Evolutionary conservation across 2,329 filamentous ascomycete genomes (phyloP), one percentile per base, ranked within the genome.

Genomic region (Fusarium aywerte): DNA sequence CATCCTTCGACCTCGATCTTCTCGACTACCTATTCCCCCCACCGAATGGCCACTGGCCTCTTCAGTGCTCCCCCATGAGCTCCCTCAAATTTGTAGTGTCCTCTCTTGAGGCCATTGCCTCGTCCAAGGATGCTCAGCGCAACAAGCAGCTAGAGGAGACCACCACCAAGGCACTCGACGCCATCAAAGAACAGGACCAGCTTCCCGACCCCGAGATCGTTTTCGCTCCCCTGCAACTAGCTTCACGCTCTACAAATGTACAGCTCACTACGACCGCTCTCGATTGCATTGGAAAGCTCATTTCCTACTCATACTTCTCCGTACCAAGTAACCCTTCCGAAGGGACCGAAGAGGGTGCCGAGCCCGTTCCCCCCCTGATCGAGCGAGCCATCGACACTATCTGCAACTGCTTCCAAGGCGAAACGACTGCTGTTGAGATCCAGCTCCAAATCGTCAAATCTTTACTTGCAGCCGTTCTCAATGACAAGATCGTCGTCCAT

Each of bases 381-480:
- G 96, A 99, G 80, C 88, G 95, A 68, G 96, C 96, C 60, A 99
- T 99, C 75, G 96, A 99, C 80, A 97, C 96, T 33, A 99, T 99
- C 83, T 99, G 96, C 84, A 95, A 98, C 76, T 99, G 96, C 78
- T 99, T 99, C 77, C 94, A 98, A 76, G 95, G 96, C 76, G 96
- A 99, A 81, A 92, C 92, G 2, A 99, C 96, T 0, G 90, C 93
- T 5, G 87, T 91, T 51, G 95, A 97, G 78, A 91, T 98, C 45
- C 96, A 99, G 79, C 87, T 98, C 73, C 96, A 99, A 80, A 99
- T 99, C 72, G 93, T 99, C 77, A 98, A 99, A 81, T 98, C 96
- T 3, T 84, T 99, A 61, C 83, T 99, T 61, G 94, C 96, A 15
- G 96, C 96, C 15, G 96, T 99, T 15, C 83, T 99, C 68, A 98